These are phyloP conservation scores for Populus alba DNA, from an alignment of 345 rosid species.

Conservation along the genomic window DNA sequence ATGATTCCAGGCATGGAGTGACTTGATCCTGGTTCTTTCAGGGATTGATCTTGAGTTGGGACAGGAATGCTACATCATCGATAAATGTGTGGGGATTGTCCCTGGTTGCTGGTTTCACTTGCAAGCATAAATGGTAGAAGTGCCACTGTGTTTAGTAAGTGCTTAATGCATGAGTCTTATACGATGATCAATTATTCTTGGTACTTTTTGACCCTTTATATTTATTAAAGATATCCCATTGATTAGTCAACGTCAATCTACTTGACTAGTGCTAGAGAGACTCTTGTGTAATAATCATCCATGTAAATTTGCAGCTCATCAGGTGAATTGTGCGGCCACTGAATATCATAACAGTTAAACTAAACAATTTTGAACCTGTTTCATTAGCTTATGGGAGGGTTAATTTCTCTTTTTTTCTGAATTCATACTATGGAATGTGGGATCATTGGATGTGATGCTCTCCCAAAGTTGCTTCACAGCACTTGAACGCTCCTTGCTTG, in stretches of 20 bases:
- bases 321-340: neutral
- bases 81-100: neutral
- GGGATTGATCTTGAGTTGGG: neutral
- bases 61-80: neutral
- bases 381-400: neutral
- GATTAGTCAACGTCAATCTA: neutral
- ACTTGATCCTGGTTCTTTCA: neutral
- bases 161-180: too few species aligned
- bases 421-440: neutral
- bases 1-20: slow-evolving; percentile 2
- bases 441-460: neutral
- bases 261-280: neutral
- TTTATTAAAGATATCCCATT: neutral
- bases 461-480: neutral
- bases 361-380: too few species aligned
- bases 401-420: neutral
- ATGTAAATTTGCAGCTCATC: neutral
- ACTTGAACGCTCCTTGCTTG: too few species aligned
- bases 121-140: neutral
- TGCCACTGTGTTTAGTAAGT: neutral
- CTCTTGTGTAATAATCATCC: neutral
- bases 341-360: too few species aligned
- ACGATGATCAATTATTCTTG: neutral
- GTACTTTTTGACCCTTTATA: neutral
- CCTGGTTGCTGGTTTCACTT: neutral